Evolutionary conservation across 257 asterid genomes (phyloP).

Genomic region (Solanum stenotomum): DNA sequence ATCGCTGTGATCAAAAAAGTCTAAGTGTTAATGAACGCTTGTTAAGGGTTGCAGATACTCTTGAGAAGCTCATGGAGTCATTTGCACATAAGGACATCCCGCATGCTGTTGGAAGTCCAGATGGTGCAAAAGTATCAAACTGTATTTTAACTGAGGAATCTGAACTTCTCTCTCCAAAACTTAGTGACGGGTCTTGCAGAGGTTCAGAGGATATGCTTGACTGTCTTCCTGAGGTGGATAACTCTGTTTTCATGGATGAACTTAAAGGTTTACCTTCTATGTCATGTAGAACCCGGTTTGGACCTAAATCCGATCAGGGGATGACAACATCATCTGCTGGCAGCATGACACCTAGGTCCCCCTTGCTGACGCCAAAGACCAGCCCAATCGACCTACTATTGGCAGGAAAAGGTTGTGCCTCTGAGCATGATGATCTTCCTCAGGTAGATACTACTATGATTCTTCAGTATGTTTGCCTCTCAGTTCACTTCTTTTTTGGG

Average conservation of each 20-base stretch:
- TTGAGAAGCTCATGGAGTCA: conserved; percentile 89
- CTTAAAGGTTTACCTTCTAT: conserved; percentile 72
- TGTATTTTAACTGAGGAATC: conserved; percentile 77
- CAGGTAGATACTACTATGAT: conserved; percentile 54
- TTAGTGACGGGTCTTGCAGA: conserved; percentile 94
- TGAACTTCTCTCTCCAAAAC: conserved; percentile 83
- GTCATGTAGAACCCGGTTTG: conserved; percentile 89
- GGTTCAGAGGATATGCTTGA: conserved; percentile 99
- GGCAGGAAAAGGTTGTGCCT: conserved; percentile 79
- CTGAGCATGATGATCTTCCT: conserved; percentile 91
- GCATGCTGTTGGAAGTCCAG: conserved; percentile 63
- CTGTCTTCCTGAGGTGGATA: conserved; percentile 76
- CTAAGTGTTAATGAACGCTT: conserved; percentile 85
- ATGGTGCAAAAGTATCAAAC: conserved; percentile 72
- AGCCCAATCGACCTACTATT: conserved; percentile 82
- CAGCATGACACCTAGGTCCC: conserved; percentile 97
- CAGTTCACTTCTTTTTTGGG: neutral
- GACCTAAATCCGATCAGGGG: conserved; percentile 97
- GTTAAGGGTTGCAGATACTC: conserved; percentile 72
- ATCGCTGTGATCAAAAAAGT: conserved; percentile 94
- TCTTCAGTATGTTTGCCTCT: neutral
- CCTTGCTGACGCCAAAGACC: conserved; percentile 76
- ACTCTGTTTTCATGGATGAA: conserved; percentile 65
- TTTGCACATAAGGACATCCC: conserved; percentile 61
- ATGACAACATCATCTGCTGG: conserved; percentile 98